Evolutionary conservation across 140 eudicot species (phyloP).

Genomic region (Oenanthe javanica): DNA sequence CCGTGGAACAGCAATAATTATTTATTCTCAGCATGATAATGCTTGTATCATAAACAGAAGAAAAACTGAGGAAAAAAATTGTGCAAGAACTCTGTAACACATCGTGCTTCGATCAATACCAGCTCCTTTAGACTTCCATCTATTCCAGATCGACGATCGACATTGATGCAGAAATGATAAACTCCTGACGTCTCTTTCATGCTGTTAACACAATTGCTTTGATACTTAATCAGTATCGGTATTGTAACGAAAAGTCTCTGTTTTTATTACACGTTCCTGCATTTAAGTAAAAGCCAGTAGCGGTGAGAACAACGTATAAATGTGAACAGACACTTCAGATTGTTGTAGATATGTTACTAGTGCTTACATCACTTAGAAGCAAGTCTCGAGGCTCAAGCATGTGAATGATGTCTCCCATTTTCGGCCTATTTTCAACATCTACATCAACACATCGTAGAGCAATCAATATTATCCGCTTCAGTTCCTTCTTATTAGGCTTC

Average conservation of each 20-base stretch:
- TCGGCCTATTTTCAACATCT: conserved; percentile 56
- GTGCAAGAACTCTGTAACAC: not conserved
- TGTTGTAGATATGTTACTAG: not conserved
- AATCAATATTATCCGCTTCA: conserved; percentile 42
- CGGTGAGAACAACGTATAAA: too few relatives aligned
- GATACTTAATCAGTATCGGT: not conserved
- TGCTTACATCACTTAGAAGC: conserved; percentile 41
- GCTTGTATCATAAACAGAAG: not conserved
- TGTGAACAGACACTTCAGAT: not conserved
- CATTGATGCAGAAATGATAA: not conserved
- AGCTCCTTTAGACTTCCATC: not conserved
- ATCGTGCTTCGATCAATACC: not conserved
- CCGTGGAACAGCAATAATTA: not conserved
- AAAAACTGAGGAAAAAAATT: not conserved
- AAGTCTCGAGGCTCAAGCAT: conserved; percentile 63
- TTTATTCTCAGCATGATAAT: not conserved
- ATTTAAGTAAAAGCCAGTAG: not conserved
- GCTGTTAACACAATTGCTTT: not conserved
- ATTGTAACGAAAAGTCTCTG: not conserved
- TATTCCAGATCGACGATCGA: not conserved
- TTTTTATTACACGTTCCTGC: not conserved
- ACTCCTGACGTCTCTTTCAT: not conserved
- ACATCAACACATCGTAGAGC: conserved; percentile 64
- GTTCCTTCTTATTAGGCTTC: conserved; percentile 37
- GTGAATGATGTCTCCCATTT: conserved; percentile 51